Evolutionary conservation across 306 rosid genomes (phyloP).

Genomic region (Inga laurina): DNA sequence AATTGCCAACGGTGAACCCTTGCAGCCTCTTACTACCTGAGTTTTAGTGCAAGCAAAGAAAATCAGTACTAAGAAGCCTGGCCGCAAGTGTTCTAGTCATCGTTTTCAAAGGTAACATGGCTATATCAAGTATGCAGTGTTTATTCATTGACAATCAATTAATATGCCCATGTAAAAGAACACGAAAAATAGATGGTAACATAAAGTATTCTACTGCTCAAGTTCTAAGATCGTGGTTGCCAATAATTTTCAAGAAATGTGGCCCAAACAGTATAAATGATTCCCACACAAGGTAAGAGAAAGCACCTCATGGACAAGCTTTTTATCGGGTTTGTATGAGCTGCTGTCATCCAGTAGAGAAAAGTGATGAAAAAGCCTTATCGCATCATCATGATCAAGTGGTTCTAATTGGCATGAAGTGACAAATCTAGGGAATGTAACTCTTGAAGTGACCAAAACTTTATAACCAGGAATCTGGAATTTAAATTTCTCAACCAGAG

Average conservation of each 20-base stretch:
- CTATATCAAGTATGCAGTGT: not conserved
- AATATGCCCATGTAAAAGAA: not conserved
- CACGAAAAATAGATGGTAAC: not conserved
- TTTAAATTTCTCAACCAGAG: slow-evolving; percentile 42
- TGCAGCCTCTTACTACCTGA: slow-evolving; percentile 58
- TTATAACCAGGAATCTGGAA: slow-evolving; percentile 42
- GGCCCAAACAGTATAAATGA: not conserved
- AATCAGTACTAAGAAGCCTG: not conserved
- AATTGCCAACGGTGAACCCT: slow-evolving; percentile 59
- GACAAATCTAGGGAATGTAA: slow-evolving; percentile 42
- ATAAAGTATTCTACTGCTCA: not conserved
- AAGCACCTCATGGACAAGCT: slow-evolving; percentile 42
- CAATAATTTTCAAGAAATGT: not conserved
- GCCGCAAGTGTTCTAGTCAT: not conserved
- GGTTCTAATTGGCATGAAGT: slow-evolving; percentile 31
- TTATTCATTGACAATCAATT: not conserved
- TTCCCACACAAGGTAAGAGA: not conserved
- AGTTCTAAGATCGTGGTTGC: not conserved
- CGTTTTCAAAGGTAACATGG: not conserved
- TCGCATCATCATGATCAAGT: slow-evolving; percentile 42
- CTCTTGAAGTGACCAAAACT: slow-evolving; percentile 66
- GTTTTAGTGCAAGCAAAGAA: slow-evolving; percentile 28
- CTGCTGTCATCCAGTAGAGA: slow-evolving; percentile 26
- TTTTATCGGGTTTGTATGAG: slow-evolving; percentile 31
- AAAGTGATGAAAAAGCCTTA: slow-evolving; percentile 44